Evolutionary conservation across 2,329 filamentous ascomycete species (phyloP).

Genomic region (Botryosphaeria dothidea): DNA sequence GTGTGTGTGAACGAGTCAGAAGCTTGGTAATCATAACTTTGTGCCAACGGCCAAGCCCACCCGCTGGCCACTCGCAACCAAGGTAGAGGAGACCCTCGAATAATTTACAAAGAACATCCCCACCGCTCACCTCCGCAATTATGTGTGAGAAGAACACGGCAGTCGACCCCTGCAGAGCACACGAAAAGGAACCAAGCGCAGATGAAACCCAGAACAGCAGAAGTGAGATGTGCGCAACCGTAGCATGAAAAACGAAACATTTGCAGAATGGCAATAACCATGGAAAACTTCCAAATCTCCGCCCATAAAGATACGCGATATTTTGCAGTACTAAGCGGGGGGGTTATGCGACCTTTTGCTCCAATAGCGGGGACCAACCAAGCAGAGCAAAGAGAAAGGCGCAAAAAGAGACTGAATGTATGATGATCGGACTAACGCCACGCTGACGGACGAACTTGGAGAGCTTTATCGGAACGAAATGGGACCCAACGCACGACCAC

Average conservation of each 20-base stretch:
- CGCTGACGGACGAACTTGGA: conserved; percentile 12
- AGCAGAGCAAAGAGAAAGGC: conserved; percentile 12
- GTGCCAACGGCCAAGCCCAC: conserved; percentile 8
- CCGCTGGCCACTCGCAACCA: background rate
- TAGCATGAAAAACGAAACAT: background rate
- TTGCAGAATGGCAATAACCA: background rate
- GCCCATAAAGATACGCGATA: background rate
- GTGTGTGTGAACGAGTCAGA: background rate
- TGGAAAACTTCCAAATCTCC: background rate
- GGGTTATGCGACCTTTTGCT: conserved; percentile 2
- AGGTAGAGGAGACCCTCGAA: background rate
- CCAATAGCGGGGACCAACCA: background rate
- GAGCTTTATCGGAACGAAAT: conserved; percentile 10
- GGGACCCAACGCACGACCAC: background rate
- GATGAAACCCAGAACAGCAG: background rate
- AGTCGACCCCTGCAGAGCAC: background rate
- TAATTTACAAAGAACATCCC: conserved; percentile 8
- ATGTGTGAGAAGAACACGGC: background rate
- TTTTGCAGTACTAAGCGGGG: conserved; percentile 3
- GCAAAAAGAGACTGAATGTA: conserved; percentile 1
- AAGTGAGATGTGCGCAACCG: background rate
- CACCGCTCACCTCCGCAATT: background rate
- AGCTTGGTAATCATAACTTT: conserved; percentile 1
- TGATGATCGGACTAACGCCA: conserved; percentile 17
- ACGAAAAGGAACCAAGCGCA: background rate